phyloP scores from a whole-genome alignment of 768 basidiomycete genomes.

The Suillus occidentalis region DNA sequence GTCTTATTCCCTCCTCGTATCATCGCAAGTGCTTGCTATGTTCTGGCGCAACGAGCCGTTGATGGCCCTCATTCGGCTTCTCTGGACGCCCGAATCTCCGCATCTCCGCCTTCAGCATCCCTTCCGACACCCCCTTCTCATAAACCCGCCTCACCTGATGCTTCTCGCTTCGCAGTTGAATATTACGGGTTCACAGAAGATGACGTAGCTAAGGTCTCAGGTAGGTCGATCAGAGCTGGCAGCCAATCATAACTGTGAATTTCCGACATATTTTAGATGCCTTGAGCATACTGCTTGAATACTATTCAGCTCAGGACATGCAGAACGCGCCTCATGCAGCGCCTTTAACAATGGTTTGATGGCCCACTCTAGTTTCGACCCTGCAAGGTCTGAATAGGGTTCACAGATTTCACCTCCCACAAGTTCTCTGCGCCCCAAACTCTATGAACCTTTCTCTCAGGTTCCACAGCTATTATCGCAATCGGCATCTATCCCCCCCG shows the following conservation, averaged over 20 bases:
- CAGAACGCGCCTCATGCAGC: conserved; percentile 50
- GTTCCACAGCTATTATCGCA: conserved; percentile 18
- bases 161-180: conserved; percentile 65
- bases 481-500: conserved; percentile 18
- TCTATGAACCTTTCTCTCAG: conserved; percentile 44
- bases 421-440: conserved; percentile 33
- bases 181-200: conserved; percentile 61
- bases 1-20: conserved; percentile 67
- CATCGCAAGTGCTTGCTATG: conserved; percentile 74
- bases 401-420: conserved; percentile 52
- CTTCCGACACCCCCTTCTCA: conserved; percentile 81
- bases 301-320: conserved; percentile 65
- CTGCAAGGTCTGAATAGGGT: conserved; percentile 11
- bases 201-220: conserved; percentile 60
- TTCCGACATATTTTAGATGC: conserved; percentile 46
- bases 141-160: conserved; percentile 70
- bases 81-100: conserved; percentile 71
- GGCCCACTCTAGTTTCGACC: conserved; percentile 1
- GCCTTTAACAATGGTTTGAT: conserved; percentile 50
- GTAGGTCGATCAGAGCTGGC: conserved; percentile 36
- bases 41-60: conserved; percentile 69
- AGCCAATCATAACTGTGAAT: conserved; percentile 6
- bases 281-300: conserved; percentile 66
- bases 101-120: conserved; percentile 69
- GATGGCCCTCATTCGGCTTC: conserved; percentile 77